Evolutionary conservation across 1,284 basidiomycete genomes (phyloP), one percentile per base, ranked within the genome.

Genomic region (Ustilago esculenta): DNA sequence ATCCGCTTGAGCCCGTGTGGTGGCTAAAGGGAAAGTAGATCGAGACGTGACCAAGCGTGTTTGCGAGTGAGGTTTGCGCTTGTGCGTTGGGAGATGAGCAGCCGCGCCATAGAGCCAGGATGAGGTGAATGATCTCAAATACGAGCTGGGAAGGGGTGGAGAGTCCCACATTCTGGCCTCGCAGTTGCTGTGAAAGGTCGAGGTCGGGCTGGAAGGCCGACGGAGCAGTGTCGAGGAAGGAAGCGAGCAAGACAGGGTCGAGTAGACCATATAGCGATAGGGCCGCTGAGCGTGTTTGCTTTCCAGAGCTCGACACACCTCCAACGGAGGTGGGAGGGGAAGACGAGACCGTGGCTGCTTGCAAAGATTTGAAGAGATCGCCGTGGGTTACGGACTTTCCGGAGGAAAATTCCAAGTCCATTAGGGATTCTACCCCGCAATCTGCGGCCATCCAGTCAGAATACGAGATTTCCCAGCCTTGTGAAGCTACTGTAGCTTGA

Each of bases 21-120:
- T 61, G 52, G 48, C 72, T 63, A 41, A 72, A 75, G 43, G 73
- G 73, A 47, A 75, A 75, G 59, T 72, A 75, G 27, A 68, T 27
- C 5, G 71, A 66, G 24, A 69, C 33, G 34, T 63, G 63, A 11
- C 65, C 55, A 0, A 75, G 63, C 27, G 63, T 37, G 17, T 60
- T 63, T 11, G 57, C 45, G 11, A 72, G 66, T 14, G 56, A 50
- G 12, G 49, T 52, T 23, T 45, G 39, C 11, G 37, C 37, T 17
- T 46, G 46, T 17, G 57, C 6, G 21, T 18, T 48, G 0, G 46
- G 37, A 7, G 52, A 25, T 4, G 64, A 24, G 1, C 55, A 44
- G 29, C 50, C 53, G 3, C 69, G 63, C 65, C 65, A 75, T 15
- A 75, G 45, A 0, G 55, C 56, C 0, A 73, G 50, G 4, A 58